phyloP scores from a whole-genome alignment of 306 rosid species.

The Vicia villosa region DNA sequence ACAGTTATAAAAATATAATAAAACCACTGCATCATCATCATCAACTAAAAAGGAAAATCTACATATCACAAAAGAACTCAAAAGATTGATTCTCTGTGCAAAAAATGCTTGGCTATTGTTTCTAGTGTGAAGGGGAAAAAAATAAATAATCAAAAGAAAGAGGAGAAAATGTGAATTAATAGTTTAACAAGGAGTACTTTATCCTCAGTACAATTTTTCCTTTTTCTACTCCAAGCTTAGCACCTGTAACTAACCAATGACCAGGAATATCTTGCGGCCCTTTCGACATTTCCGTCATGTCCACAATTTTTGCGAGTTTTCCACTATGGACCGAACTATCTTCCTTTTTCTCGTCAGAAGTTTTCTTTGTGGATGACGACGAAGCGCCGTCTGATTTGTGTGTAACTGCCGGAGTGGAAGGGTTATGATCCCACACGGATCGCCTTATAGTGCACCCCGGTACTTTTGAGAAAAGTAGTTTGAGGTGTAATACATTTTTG shows the following conservation, averaged over 20 bases:
- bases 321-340: constrained; percentile 64
- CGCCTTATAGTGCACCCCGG: constrained; percentile 96
- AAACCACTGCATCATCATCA: constrained; percentile 47
- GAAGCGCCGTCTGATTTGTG: constrained; percentile 72
- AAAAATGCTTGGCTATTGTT: constrained; percentile 79
- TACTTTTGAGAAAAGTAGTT: constrained; percentile 90
- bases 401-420: constrained; percentile 49
- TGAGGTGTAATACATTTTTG: constrained; percentile 88
- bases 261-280: constrained; percentile 99
- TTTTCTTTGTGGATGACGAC: constrained; percentile 60
- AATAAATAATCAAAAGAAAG: constrained; percentile 33
- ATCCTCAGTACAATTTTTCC: constrained; percentile 86
- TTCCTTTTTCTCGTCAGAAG: constrained; percentile 76
- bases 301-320: constrained; percentile 83
- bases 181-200: constrained; percentile 87
- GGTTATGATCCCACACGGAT: constrained; percentile 97
- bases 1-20: constrained; percentile 37
- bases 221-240: constrained; percentile 97
- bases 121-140: constrained; percentile 44
- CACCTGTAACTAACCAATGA: constrained; percentile 99
- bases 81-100: constrained; percentile 71
- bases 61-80: constrained; percentile 50
- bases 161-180: constrained; percentile 48
- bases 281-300: constrained; percentile 89
- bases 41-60: constrained; percentile 47